Conservation (phyloP, 1,284 basidiomycete genomes). For the Ceratobasidium sp. region DNA sequence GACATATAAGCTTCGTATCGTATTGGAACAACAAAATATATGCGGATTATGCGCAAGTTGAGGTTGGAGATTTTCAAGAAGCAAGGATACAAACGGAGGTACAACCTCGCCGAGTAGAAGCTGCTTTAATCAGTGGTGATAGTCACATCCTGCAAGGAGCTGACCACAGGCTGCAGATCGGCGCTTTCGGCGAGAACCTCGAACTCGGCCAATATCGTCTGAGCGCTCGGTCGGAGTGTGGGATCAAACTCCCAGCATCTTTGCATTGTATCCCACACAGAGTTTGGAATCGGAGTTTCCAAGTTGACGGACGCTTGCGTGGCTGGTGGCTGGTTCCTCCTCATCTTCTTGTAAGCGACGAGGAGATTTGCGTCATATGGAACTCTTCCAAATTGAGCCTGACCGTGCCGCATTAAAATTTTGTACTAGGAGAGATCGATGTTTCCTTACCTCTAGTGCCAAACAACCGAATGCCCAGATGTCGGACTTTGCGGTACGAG, state of each 20-base stretch:
- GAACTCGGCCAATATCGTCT: not conserved
- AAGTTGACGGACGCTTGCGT: not conserved
- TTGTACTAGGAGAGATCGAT: not conserved
- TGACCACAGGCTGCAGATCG: not conserved
- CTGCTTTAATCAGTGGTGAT: no score
- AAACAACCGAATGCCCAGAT: slow-evolving; percentile 37
- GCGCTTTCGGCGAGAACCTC: not conserved
- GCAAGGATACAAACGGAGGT: no score
- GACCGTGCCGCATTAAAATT: not conserved
- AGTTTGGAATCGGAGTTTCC: not conserved
- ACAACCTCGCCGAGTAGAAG: no score
- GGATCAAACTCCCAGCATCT: slow-evolving; percentile 10
- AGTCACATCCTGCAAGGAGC: no score
- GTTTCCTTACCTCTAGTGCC: slow-evolving; percentile 14
- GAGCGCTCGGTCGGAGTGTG: not conserved
- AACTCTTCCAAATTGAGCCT: not conserved
- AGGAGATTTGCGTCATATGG: not conserved
- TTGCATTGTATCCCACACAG: slow-evolving; percentile 10
- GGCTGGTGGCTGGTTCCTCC: not conserved
- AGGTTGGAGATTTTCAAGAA: no score
- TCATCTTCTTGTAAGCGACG: not conserved
- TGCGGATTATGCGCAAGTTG: no score
- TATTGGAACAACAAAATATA: no score
- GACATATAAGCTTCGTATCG: no score
- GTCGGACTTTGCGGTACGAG: not conserved